phyloP scores from a whole-genome alignment of 345 rosid genomes.

The Mangifera indica region DNA sequence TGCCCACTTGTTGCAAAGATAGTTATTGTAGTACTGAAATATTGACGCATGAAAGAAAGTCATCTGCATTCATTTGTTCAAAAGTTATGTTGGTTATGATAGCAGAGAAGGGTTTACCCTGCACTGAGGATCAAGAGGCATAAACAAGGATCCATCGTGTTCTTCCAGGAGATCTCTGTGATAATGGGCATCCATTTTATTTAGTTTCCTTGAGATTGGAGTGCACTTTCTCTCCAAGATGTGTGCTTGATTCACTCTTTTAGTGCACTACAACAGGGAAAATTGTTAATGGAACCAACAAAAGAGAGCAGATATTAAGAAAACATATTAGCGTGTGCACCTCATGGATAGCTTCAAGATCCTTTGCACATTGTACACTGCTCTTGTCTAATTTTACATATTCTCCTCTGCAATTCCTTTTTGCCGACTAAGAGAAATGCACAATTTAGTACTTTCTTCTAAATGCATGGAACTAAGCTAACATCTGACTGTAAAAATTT shows the following conservation, averaged over 20 bases:
- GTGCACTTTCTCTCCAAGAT: constrained; percentile 36
- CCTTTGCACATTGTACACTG: constrained; percentile 21
- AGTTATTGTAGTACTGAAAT: constrained; percentile 25
- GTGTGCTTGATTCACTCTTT: constrained; percentile 12
- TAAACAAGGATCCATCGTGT: not conserved
- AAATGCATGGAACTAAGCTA: too few species aligned
- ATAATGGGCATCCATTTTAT: not conserved
- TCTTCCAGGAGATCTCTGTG: constrained; percentile 11
- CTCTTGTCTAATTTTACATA: constrained; percentile 15
- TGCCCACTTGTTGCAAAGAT: constrained; percentile 31
- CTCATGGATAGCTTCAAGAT: constrained; percentile 31
- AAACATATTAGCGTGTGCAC: constrained; percentile 6
- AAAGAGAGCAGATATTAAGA: not conserved
- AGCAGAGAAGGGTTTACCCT: constrained; percentile 19
- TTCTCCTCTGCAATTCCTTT: constrained; percentile 31
- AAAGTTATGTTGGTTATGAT: not conserved
- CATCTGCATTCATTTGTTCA: not conserved
- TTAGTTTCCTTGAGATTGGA: not conserved
- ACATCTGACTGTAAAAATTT: not conserved
- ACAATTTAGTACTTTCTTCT: not conserved
- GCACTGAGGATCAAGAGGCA: constrained; percentile 20
- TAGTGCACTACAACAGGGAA: constrained; percentile 22
- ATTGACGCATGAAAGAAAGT: not conserved
- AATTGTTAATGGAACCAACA: too few species aligned
- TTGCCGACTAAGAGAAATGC: constrained; percentile 23